Evolutionary conservation across 805 yeast genomes (phyloP).

Genomic region (Allodekkera sacchari): DNA sequence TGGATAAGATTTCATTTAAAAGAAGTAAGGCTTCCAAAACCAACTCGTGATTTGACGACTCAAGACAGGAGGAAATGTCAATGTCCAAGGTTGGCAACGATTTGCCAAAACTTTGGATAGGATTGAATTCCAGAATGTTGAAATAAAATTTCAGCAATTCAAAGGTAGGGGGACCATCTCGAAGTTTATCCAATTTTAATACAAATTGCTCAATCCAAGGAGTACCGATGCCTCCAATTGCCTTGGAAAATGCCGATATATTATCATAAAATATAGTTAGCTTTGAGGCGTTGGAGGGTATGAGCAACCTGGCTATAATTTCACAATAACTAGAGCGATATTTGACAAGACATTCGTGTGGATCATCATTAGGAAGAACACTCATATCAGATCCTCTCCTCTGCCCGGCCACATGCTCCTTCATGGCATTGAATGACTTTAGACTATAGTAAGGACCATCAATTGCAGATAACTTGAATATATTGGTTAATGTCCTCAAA

Average conservation of each 20-base stretch:
- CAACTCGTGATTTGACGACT: constrained; percentile 22
- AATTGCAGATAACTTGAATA: constrained; percentile 26
- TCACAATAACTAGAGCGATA: constrained; percentile 12
- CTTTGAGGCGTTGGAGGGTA: not conserved
- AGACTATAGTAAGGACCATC: constrained; percentile 26
- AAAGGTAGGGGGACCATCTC: constrained; percentile 17
- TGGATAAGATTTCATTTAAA: constrained; percentile 14
- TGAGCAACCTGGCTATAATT: constrained; percentile 9
- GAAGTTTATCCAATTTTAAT: constrained; percentile 10
- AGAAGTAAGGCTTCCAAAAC: constrained; percentile 22
- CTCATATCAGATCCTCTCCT: constrained; percentile 32
- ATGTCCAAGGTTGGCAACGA: constrained; percentile 16
- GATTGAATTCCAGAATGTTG: constrained; percentile 23
- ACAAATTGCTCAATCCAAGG: constrained; percentile 13
- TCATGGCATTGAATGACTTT: constrained; percentile 17
- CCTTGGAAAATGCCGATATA: constrained; percentile 18
- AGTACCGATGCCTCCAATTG: constrained; percentile 18
- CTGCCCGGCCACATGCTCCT: constrained; percentile 11
- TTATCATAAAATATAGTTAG: constrained; percentile 16
- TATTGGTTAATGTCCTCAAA: constrained; percentile 33
- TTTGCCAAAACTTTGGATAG: constrained; percentile 23
- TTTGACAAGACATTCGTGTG: constrained; percentile 11
- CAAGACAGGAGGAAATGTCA: constrained; percentile 14
- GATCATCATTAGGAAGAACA: constrained; percentile 26
- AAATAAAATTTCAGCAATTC: constrained; percentile 30